Base-by-base conservation (phyloP, 192 early-diverging fungal genomes). In the Entomortierella chlamydospora region DNA sequence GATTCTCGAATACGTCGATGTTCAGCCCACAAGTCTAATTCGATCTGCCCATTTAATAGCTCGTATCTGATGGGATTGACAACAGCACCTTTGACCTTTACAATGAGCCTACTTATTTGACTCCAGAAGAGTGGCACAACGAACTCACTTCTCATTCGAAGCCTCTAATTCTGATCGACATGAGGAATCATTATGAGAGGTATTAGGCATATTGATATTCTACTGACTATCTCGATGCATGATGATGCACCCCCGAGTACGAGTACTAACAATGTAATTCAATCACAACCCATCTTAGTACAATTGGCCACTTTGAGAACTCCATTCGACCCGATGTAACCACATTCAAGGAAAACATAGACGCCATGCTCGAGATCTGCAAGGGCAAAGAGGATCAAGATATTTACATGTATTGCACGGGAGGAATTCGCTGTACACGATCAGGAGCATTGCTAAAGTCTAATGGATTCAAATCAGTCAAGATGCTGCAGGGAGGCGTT, bases 391-490 rank as follows among this genome's bases (percentile, higher is more conserved):
- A 84, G 39, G 83, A 89, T 41, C 81, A 89, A 54, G 90, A 91
- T 18, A 86, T 94, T 8, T 91, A 86, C 72, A 94, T 94, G 93
- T 94, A 94, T 61, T 94, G 93, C 73, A 93, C 93, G 7, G 93
- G 93, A 33, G 93, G 93, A n/a, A 94, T 94, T 56, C 85, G 93
- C 20, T 94, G 93, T 60, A 90, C 91, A 7, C 89, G 91, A 26
- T 92, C 93, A n/a, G 93, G 93, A 7, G 92, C 93, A 13, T 83
- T 93, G 8, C 83, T 94, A 9, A 90, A 87, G 31, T 86, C 83
- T 3, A 84, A 83, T 15, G 92, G 90, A 15, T 89, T 90, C 61
- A 68, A 88, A 23, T 87, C 88, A 12, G 91, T 94, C 54, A 88
- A 90, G 51, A 86, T 91, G 41, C 83, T 94, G 4, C 85, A 85